A percentile compares a stretch with the other conserved stretches of the same genome.
Evolutionary conservation across 2,329 filamentous ascomycete species (phyloP).

Genomic region (Aspergillus novofumigatus): DNA sequence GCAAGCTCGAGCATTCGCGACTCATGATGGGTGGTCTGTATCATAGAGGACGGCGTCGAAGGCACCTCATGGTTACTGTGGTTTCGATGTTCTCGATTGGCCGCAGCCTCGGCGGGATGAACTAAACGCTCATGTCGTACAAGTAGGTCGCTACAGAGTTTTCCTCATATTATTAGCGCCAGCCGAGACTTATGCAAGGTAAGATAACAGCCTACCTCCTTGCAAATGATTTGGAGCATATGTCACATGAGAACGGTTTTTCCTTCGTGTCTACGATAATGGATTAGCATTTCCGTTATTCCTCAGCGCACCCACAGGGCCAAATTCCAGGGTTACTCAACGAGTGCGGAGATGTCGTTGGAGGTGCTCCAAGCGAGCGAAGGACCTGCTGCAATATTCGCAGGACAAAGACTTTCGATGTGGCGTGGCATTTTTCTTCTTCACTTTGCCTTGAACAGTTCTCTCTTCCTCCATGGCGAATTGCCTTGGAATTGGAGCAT

Average conservation of each 20-base stretch:
- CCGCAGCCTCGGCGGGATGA: conserved; percentile 41
- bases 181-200: conserved; percentile 4
- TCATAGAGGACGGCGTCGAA: conserved; percentile 33
- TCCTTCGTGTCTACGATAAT: conserved; percentile 44
- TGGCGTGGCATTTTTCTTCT: conserved; percentile 38
- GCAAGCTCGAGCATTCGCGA: conserved; percentile 44
- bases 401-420: conserved; percentile 46
- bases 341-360: conserved; percentile 50
- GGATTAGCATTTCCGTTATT: conserved; percentile 19
- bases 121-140: conserved; percentile 49
- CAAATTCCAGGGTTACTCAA: conserved; percentile 36
- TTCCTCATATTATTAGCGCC: conserved; percentile 19
- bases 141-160: conserved; percentile 40
- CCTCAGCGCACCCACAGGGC: conserved; percentile 4
- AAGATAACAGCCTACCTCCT: conserved; percentile 33
- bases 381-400: conserved; percentile 46
- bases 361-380: conserved; percentile 48
- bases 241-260: conserved; percentile 48
- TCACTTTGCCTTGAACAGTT: conserved; percentile 31
- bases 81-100: conserved; percentile 36
- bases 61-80: conserved; percentile 30
- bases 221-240: conserved; percentile 47
- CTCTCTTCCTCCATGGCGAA: conserved; percentile 39
- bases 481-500: conserved; percentile 22
- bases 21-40: conserved; percentile 37